Conservation (phyloP, 441 rosid species). For the Hypseocharis bilobata region DNA sequence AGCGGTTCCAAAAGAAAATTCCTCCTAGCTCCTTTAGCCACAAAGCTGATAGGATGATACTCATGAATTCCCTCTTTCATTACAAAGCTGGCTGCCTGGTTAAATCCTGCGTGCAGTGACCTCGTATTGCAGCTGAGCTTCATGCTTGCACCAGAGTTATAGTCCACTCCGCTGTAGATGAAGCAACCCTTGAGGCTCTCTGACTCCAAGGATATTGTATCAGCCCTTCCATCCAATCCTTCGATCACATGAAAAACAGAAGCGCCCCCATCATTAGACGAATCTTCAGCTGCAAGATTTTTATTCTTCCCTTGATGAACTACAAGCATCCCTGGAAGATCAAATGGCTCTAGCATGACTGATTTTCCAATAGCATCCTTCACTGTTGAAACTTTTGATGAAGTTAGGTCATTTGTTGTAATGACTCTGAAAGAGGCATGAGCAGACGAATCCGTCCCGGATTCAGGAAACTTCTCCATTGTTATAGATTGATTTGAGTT, state of each 20-base stretch:
- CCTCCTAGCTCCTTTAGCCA: constrained; percentile 48
- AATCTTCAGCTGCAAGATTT: constrained; percentile 30
- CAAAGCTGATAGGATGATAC: constrained; percentile 69
- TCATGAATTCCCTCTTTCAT: constrained; percentile 37
- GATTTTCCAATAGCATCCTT: constrained; percentile 35
- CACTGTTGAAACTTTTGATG: constrained; percentile 4
- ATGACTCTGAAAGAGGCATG: constrained; percentile 69
- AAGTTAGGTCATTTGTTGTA: constrained; percentile 15
- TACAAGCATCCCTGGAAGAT: constrained; percentile 66
- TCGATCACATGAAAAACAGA: constrained; percentile 45
- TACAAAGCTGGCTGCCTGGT: constrained; percentile 45
- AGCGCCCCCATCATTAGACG: constrained; percentile 18
- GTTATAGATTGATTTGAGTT: constrained; percentile 53
- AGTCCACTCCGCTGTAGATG: constrained; percentile 36
- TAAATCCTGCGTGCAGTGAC: constrained; percentile 32
- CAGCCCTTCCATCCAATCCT: constrained; percentile 57
- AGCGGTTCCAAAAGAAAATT: constrained; percentile 60
- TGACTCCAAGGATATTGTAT: constrained; percentile 51
- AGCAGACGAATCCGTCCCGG: constrained; percentile 52
- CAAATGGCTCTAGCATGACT: constrained; percentile 68
- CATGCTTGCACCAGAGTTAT: constrained; percentile 29
- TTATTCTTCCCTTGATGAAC: constrained; percentile 31
- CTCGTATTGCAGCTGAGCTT: constrained; percentile 43
- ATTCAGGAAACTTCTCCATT: constrained; percentile 40
- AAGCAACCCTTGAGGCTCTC: constrained; percentile 46